Percentiles rank a stretch among this genome's conserved stretches.
Evolutionary conservation across 176 grass and related monocot species (phyloP).

Genomic region (Zea luxurians): DNA sequence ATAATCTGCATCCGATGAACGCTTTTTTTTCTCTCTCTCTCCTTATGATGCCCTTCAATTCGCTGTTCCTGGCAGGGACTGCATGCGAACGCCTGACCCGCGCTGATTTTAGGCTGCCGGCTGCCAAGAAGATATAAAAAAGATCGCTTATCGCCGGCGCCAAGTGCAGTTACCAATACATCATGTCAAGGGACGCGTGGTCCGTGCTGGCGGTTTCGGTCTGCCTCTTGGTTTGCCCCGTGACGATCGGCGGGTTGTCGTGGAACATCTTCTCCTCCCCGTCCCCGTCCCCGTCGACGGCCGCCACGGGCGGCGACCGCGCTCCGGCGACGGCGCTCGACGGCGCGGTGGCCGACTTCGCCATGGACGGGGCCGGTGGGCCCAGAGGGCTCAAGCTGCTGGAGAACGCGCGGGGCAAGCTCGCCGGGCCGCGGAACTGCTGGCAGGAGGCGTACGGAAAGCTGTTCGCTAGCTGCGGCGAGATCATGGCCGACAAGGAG

Average conservation of each 20-base stretch:
- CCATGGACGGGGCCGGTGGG: slow-evolving; percentile 42
- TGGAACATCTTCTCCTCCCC: slow-evolving; percentile 44
- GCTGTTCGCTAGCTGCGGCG: slow-evolving; percentile 69
- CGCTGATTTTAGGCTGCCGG: slow-evolving; percentile 2
- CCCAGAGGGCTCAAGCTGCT: slow-evolving; percentile 56
- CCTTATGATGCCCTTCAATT: slow-evolving; percentile 17
- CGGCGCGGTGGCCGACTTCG: slow-evolving; percentile 48
- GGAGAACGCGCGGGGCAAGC: slow-evolving; percentile 67
- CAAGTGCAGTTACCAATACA: not conserved
- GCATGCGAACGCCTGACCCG: not conserved
- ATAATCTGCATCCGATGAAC: not conserved
- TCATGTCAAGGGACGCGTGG: slow-evolving; percentile 3
- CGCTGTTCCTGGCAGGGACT: slow-evolving; percentile 29
- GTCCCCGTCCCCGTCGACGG: not conserved
- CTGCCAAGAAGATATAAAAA: slow-evolving; percentile 5
- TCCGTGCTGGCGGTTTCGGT: not conserved
- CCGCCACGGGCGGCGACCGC: not conserved
- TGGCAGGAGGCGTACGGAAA: slow-evolving; percentile 80
- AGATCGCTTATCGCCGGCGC: not conserved
- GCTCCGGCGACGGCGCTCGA: slow-evolving; percentile 34
- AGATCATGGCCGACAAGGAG: slow-evolving; percentile 86
- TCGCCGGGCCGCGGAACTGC: slow-evolving; percentile 57
- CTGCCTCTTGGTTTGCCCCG: slow-evolving; percentile 27
- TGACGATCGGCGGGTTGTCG: slow-evolving; percentile 8
- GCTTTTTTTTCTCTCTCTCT: not conserved